Conservation (phyloP, 2,329 filamentous ascomycete genomes). For the Coniochaeta sp. region DNA sequence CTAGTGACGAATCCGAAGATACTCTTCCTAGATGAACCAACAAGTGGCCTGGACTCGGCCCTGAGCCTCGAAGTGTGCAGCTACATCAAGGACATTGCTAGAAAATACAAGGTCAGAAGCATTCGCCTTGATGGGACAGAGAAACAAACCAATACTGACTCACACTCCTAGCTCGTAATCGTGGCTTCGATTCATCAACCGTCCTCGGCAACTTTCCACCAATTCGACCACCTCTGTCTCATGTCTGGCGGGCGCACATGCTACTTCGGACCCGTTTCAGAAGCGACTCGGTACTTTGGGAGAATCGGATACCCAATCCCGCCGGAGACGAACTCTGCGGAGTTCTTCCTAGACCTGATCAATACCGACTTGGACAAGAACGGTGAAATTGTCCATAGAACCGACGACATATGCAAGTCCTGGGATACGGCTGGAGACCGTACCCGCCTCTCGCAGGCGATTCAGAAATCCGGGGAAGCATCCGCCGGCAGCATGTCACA, state of each 20-base stretch:
- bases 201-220: slow-evolving; percentile 68
- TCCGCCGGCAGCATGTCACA: neutral
- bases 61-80: slow-evolving; percentile 70
- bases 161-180: slow-evolving; percentile 55
- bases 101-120: slow-evolving; percentile 53
- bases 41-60: slow-evolving; percentile 73
- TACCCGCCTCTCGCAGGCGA: neutral
- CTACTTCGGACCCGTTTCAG: slow-evolving; percentile 60
- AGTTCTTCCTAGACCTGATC: slow-evolving; percentile 71
- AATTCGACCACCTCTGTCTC: slow-evolving; percentile 73
- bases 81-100: slow-evolving; percentile 61
- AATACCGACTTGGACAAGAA: slow-evolving; percentile 62
- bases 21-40: slow-evolving; percentile 78
- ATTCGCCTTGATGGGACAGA: neutral
- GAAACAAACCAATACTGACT: neutral
- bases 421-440: neutral
- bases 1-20: slow-evolving; percentile 76
- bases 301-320: slow-evolving; percentile 57
- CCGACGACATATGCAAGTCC: neutral
- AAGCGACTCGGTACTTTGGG: slow-evolving; percentile 55
- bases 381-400: slow-evolving; percentile 12
- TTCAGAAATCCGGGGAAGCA: neutral
- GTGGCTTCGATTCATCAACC: slow-evolving; percentile 83
- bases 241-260: slow-evolving; percentile 64
- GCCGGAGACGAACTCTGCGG: slow-evolving; percentile 68